Base-by-base conservation (phyloP, 2,329 filamentous ascomycete genomes). In the Colletotrichum australisinense region DNA sequence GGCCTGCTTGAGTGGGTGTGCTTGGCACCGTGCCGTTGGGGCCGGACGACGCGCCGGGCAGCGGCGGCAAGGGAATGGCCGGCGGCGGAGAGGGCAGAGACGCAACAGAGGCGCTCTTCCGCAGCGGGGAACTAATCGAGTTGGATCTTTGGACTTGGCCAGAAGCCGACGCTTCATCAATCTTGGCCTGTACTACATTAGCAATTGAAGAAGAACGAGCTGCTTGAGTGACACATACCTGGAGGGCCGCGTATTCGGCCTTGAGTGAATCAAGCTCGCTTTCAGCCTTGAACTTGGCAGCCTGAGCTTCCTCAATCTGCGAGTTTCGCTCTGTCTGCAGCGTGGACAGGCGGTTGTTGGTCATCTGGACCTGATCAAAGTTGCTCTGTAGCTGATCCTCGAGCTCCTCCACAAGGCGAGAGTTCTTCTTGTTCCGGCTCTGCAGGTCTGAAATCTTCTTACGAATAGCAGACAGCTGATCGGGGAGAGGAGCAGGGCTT, bases 341-440 rank as follows among this genome's bases (percentile, higher is more conserved):
- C 60, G 93, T 92, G 65, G 95, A 98, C 66, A 98, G 86, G 67
- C 96, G 92, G 84, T 98, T 97, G 82, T 91, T 95, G 14, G 93
- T 92, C 73, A 91, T 87, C 80, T 98, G 94, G 73, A 96, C 95
- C 81, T 98, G 94, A 79, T 99, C 97, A 83, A 95, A 99, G 84
- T 97, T 98, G 81, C 90, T 94, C 80, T 96, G 95, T 67, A 99
- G 91, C 83, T 99, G 97, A 78, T 98, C 96, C 83, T 99, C 97
- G 5, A 99, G 91, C 84, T 99, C 96, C 81, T 98, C 95, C 9
- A 99, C 94, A 14, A 99, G 87, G 26, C 95, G 92, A 55, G 94
- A 93, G 82, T 97, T 97, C 88, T 97, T 98, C 86, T 95, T 93
- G 87, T 97, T 97, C 84, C 88, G 88, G 55, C 82, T 86, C 78